Base-by-base conservation (phyloP, 2,329 filamentous ascomycete genomes). In the Lanzia echinophila region DNA sequence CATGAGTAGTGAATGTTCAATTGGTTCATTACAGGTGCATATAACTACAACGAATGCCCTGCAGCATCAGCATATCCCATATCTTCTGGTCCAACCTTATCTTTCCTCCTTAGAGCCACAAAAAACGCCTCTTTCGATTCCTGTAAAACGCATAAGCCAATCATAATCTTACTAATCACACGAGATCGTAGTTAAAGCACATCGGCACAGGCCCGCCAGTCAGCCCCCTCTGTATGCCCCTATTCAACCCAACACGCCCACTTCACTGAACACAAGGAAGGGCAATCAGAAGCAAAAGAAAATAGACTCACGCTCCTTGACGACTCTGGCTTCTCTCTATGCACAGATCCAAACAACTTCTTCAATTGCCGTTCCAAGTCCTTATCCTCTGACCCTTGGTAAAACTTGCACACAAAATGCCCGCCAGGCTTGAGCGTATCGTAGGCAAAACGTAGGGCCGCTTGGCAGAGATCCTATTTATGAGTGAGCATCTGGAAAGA, bases 321-420 rank as follows among this genome's bases (percentile, higher is more conserved):
- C 6, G 90, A 88, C 53, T 95, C 87, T 1, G 95, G 94, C 70
- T 99, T 99, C 69, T 95, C 87, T 56, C 91, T 79, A 64, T 87
- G 77, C 2, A 99, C 94, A 62, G 82, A 88, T 17, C 75, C 72
- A 67, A 99, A 99, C 63, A 96, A 73, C 47, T 78, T 81, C 68
- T 81, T 88, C 39, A 99, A 75, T 62, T 82, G 81, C 57, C 72
- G 76, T 72, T 96, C 90, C 11, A 99, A 72, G 1, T 74, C 75
- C 71, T 88, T 91, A 66, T 97, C 92, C 69, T 96, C 91, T 5
- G 78, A 70, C 3, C 94, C 94, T 69, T 95, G 89, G 70, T 97
- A 99, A 71, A 95, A 99, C 71, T 99, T 99, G 79, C 92, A 96
- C 43, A 99, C 80, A 63, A 99, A 96, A 68, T 95, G 87, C 1